Evolutionary conservation across 176 grass and related monocot species (phyloP).

Genomic region (Dactylis glomerata): DNA sequence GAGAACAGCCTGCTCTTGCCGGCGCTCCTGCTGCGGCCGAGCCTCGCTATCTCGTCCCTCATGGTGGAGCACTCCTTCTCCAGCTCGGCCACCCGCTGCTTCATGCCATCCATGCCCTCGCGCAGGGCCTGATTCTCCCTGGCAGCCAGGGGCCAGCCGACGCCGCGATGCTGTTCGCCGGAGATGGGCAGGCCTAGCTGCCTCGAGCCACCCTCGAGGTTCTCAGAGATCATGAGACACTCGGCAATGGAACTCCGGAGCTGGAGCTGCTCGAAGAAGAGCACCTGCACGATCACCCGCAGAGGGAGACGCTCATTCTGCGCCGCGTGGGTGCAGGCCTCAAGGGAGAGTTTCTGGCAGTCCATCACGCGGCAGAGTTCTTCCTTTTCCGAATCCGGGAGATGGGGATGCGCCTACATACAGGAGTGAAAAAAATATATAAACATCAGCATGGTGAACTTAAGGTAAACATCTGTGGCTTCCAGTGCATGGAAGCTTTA

Average conservation of each 20-base stretch:
- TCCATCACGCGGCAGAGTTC: constrained; percentile 70
- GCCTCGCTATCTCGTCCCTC: constrained; percentile 56
- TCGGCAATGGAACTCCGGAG: constrained; percentile 64
- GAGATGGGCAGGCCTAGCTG: constrained; percentile 38
- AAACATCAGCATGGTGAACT: background rate
- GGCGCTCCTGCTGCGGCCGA: constrained; percentile 29
- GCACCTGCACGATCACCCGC: constrained; percentile 62
- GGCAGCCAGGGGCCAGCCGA: constrained; percentile 34
- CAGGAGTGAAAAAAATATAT: constrained; percentile 1
- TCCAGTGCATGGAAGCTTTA: background rate
- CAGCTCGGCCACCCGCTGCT: constrained; percentile 59
- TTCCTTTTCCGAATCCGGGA: constrained; percentile 59
- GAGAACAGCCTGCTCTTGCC: constrained; percentile 34
- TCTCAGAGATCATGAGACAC: constrained; percentile 71
- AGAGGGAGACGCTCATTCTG: constrained; percentile 81
- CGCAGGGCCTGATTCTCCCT: constrained; percentile 53
- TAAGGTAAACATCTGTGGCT: background rate
- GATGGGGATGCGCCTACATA: constrained; percentile 60
- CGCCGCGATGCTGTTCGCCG: constrained; percentile 17
- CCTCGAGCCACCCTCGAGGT: constrained; percentile 45
- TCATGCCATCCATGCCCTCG: constrained; percentile 62
- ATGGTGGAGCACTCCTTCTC: constrained; percentile 79
- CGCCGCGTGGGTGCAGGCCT: constrained; percentile 75
- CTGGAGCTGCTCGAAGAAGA: constrained; percentile 93
- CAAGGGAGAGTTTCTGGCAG: constrained; percentile 83